Percentiles rank a stretch among this genome's conserved stretches.
Evolutionary conservation across 2,329 filamentous ascomycete species (phyloP).

Genomic region (Ceratocystis colombiana): DNA sequence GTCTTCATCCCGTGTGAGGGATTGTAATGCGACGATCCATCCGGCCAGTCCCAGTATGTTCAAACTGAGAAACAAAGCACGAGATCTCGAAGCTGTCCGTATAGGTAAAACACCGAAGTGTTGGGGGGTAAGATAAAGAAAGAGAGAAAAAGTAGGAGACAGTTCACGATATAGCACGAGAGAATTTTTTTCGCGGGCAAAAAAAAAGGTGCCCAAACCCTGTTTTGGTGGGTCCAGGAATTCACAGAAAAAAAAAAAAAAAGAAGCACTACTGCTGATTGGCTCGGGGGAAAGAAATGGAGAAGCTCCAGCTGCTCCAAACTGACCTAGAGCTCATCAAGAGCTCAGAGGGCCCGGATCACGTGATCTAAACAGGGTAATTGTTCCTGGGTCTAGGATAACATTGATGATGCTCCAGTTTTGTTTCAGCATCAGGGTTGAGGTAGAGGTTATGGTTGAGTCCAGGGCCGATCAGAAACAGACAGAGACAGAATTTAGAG

Average conservation of each 20-base stretch:
- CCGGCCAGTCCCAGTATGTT: conserved; percentile 21
- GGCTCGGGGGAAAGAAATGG: not conserved
- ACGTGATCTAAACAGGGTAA: not conserved
- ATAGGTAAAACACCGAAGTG: not conserved
- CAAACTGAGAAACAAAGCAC: conserved; percentile 10
- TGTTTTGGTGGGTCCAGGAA: not conserved
- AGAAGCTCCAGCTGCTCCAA: not conserved
- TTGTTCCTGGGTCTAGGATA: not conserved
- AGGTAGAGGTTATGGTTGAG: not conserved
- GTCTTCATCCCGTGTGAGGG: conserved; percentile 23
- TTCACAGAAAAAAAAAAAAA: conserved; percentile 7
- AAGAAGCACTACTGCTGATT: not conserved
- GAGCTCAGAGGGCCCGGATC: not conserved
- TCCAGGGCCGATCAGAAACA: not conserved
- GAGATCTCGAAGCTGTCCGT: not conserved
- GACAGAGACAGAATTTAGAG: not conserved
- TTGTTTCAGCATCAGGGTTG: not conserved
- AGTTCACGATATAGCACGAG: not conserved
- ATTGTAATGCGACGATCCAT: conserved; percentile 22
- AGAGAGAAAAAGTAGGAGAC: not conserved
- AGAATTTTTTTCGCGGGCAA: conserved; percentile 8
- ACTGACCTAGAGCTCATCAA: not conserved
- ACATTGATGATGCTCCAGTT: not conserved
- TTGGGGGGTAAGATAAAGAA: not conserved
- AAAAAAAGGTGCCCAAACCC: conserved; percentile 4